These are phyloP conservation scores for Endocalyx cinctus DNA, from an alignment of 2,329 filamentous ascomycete species.

Conservation along the genomic window DNA sequence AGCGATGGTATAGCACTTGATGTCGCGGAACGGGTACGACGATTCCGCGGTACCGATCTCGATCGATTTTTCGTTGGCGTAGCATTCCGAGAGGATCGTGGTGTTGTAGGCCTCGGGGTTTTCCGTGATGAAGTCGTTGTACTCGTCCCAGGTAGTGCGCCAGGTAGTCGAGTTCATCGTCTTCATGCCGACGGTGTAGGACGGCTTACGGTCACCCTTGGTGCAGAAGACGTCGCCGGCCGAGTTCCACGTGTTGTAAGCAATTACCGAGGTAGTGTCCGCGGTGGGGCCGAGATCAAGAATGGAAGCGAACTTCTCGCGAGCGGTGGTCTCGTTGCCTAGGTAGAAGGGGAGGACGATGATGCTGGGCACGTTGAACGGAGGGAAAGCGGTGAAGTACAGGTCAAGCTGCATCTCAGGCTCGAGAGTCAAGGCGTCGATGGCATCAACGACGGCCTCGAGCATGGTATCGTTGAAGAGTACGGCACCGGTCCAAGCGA, in stretches of 20 bases:
- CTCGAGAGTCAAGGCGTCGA: conserved; percentile 30
- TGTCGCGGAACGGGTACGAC: conserved; percentile 28
- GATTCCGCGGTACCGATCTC: conserved; percentile 14
- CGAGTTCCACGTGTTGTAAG: conserved; percentile 35
- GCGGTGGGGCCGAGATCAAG: conserved; percentile 26
- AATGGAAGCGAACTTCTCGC: conserved; percentile 29
- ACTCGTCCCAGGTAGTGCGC: conserved; percentile 34
- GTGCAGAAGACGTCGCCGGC: conserved; percentile 32
- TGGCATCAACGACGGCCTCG: conserved; percentile 27
- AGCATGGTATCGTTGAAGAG: conserved; percentile 22
- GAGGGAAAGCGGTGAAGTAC: conserved; percentile 25
- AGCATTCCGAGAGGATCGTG: conserved; percentile 31
- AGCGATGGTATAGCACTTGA: conserved; percentile 31
- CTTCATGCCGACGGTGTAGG: conserved; percentile 29
- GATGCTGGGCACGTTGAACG: too few relatives aligned
- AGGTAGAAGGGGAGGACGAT: conserved; percentile 26
- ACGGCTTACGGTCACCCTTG: conserved; percentile 33
- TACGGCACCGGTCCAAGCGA: conserved; percentile 19
- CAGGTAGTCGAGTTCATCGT: conserved; percentile 31
- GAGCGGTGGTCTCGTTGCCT: conserved; percentile 26
- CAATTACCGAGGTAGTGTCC: conserved; percentile 21
- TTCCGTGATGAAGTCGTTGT: conserved; percentile 28
- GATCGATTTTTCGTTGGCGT: conserved; percentile 28
- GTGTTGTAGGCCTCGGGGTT: conserved; percentile 26
- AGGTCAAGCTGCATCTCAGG: conserved; percentile 32